phyloP scores from a whole-genome alignment of 768 basidiomycete species.

The Tylopilus plumbeoviolaceoides region DNA sequence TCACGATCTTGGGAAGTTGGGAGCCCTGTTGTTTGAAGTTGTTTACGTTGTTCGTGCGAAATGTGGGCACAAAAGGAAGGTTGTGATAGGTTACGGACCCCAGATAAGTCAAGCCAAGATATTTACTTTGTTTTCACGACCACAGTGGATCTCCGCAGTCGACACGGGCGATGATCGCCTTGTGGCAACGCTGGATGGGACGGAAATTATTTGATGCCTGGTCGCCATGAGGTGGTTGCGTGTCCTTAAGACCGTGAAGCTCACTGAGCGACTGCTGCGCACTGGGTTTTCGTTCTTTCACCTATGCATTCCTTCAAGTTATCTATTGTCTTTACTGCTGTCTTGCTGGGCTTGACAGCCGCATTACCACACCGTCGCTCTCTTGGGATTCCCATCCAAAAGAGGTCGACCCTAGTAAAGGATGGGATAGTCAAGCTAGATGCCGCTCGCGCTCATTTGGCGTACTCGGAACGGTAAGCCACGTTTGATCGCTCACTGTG shows the following conservation, averaged over 20 bases:
- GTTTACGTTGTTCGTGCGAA: too few species aligned
- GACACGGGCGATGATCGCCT: neutral
- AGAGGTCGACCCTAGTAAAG: constrained; percentile 6
- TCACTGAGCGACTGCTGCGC: neutral
- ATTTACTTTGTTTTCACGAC: neutral
- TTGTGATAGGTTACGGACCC: too few species aligned
- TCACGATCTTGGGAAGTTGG: too few species aligned
- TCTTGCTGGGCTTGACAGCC: constrained; percentile 13
- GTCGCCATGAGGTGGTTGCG: neutral
- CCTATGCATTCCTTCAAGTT: constrained; percentile 12
- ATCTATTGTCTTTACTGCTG: constrained; percentile 4
- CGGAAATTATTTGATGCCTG: neutral
- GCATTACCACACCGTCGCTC: constrained; percentile 13
- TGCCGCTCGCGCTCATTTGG: constrained; percentile 13
- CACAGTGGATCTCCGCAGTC: too few species aligned
- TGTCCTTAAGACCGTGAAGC: constrained; percentile 6
- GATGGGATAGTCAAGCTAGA: constrained; percentile 18
- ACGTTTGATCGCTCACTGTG: neutral
- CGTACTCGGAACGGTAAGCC: constrained; percentile 9
- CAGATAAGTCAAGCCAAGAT: too few species aligned
- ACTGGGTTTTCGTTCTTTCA: neutral
- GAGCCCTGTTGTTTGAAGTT: too few species aligned
- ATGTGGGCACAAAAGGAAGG: too few species aligned
- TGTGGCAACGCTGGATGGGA: neutral
- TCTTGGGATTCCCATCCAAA: constrained; percentile 18